Base-by-base conservation (phyloP, 2,329 filamentous ascomycete genomes). In the Nigrospora oryzae region DNA sequence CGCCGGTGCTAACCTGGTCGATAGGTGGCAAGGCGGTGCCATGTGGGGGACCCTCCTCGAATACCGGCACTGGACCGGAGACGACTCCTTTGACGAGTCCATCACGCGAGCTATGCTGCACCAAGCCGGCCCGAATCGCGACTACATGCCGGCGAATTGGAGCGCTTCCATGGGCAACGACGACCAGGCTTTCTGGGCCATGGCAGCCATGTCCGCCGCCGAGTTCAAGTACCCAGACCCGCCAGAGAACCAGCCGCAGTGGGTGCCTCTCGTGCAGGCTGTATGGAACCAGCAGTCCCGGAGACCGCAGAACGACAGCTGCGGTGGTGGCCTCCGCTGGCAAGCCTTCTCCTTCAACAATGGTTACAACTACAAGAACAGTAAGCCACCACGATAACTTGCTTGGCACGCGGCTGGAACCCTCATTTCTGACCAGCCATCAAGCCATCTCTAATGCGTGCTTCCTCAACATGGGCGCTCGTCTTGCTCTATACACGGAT, bases 251-350 rank as follows among this genome's bases (percentile, higher is more conserved):
- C 48, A 69, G 33, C 70, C 73, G 0, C 68, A 72, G 38, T 86
- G 81, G 81, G 63, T 83, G 7, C 68, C 70, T 13, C 66, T 85
- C 44, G 79, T 77, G 1, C 73, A 79, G 52, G 77, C 73, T 2
- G 77, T 83, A 0, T 84, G 82, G 55, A 77, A 83, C 53, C 73
- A 72, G 2, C 78, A 83, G 55, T 69, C 69, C 3, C 52, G 53
- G 10, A 32, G 6, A 10, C 51, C 55, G 19, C 81, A 77, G 68
- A 64, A 58, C 0, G 49, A 59, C 0, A 69, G 69, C 2, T 86
- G 82, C 56, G 66, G 64, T 35, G 81, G 80, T 42, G 81, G 79
- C 8, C 56, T 86, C 50, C 73, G 75, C 49, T 86, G 82, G 82
- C 80, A 84, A 62, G 75, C 84, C 36, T 81, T 70, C 60, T 60